phyloP scores from a whole-genome alignment of 495 filamentous ascomycete genomes.

The Physcia stellaris region DNA sequence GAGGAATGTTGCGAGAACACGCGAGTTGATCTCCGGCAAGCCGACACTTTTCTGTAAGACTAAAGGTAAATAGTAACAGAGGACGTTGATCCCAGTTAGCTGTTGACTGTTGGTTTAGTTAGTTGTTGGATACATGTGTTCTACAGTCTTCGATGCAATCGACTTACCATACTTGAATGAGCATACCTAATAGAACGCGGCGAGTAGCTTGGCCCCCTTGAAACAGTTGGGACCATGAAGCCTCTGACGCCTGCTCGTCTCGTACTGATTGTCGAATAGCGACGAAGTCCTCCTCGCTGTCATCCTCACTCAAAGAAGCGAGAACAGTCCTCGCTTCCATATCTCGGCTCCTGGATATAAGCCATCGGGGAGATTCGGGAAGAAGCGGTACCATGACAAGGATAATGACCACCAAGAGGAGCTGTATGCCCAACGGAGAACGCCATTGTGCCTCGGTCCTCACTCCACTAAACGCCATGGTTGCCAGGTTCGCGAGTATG shows the following conservation, averaged over 20 bases:
- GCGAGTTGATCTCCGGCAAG: conserved; percentile 62
- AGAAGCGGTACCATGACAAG: conserved; percentile 28
- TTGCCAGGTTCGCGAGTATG: conserved; percentile 9
- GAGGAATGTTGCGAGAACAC: conserved; percentile 62
- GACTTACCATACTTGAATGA: no score
- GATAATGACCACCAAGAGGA: conserved; percentile 29
- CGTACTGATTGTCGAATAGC: conserved; percentile 8
- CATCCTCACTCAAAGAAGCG: conserved; percentile 21
- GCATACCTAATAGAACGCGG: no score
- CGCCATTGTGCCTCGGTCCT: conserved; percentile 28
- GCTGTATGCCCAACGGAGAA: conserved; percentile 36
- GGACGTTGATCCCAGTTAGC: conserved; percentile 45
- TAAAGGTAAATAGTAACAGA: conserved; percentile 45
- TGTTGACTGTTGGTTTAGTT: conserved; percentile 26
- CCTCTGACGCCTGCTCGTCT: conserved; percentile 10
- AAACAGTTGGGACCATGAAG: no score
- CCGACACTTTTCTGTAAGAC: conserved; percentile 46
- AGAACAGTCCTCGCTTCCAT: conserved; percentile 21
- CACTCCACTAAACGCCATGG: conserved; percentile 13
- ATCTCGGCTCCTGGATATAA: conserved; percentile 28
- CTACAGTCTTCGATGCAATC: no score
- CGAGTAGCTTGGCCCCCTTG: no score
- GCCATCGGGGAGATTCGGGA: conserved; percentile 37
- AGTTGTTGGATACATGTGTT: no score
- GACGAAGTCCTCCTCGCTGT: conserved; percentile 33